Evolutionary conservation across 768 basidiomycete genomes (phyloP), one percentile per base, ranked within the genome.

Genomic region (Naganishia antarctica): DNA sequence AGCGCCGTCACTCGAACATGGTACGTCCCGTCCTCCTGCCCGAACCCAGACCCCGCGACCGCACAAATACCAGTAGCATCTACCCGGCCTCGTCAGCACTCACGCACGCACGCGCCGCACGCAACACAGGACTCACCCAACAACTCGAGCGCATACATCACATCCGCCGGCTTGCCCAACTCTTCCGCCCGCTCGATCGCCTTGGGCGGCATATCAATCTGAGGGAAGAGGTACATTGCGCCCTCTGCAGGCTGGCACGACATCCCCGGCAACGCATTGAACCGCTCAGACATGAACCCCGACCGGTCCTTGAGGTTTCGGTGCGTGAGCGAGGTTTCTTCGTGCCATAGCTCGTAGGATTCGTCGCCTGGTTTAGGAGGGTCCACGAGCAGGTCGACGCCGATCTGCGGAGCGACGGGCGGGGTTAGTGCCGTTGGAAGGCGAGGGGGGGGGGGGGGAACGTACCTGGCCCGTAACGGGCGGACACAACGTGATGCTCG

Each of bases 1-100:
- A 98, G 79, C 71, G 94, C 96, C 8, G 96, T 99, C 75, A 97
- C 79, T 37, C 94, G 81, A 74, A 96, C 87, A 78, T 99, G 94
- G 79, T 85, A 86, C 72, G 92, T 87, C 26, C 88, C 91, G 53
- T 88, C 86, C 78, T 83, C 87, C 80, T 97, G 93, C 4, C 93
- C 93, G 75, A 99, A 99, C 0, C 94, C 94, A 50, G 86, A 87
- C 0, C 94, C 94, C 5, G 92, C 90, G 4, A 97, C 89, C 23
- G 89, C 89, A 71, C 92, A 96, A 68, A 98, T 96, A 65, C 78
- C 78, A 0, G 78, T 79, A 21, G 74, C 75, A 65, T 78, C 78
- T 77, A 28, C 45, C 16, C 48, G 16, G 12, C 34, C 9, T 26
- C 34, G 43, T 57, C 45, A 43, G 25, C 28, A 32, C 34, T 43